Conservation (phyloP, 2,329 filamentous ascomycete species). For the Pseudogymnoascus sp. region DNA sequence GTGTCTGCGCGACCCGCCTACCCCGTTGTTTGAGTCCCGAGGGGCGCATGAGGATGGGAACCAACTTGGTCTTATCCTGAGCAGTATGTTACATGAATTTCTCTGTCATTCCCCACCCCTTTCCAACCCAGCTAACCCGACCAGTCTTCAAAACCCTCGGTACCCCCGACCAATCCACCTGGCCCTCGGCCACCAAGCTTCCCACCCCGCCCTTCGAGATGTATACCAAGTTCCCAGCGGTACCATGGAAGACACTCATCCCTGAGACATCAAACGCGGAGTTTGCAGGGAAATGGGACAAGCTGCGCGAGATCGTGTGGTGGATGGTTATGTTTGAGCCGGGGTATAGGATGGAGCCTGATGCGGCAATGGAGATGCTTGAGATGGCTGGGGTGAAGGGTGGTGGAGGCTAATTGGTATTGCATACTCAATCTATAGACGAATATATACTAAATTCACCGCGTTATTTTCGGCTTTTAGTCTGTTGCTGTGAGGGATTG, state of each 20-base stretch:
- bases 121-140: neutral
- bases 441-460: neutral
- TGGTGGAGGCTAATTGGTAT: neutral
- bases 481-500: no score
- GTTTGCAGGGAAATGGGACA: neutral
- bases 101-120: neutral
- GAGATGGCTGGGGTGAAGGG: neutral
- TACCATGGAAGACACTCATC: neutral
- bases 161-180: conserved; percentile 69
- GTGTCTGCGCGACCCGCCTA: conserved; percentile 46
- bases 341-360: neutral
- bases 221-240: conserved; percentile 61
- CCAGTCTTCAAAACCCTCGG: conserved; percentile 90
- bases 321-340: neutral
- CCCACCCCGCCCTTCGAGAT: conserved; percentile 79
- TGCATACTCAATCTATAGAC: conserved; percentile 2
- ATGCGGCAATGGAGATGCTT: neutral
- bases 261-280: neutral
- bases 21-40: conserved; percentile 75
- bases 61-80: conserved; percentile 76
- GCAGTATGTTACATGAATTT: neutral
- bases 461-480: no score
- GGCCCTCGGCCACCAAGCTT: conserved; percentile 71
- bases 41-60: conserved; percentile 69
- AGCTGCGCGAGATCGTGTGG: conserved; percentile 20